Evolutionary conservation across 1,284 basidiomycete genomes (phyloP).

Genomic region (Albatrellus sp.): DNA sequence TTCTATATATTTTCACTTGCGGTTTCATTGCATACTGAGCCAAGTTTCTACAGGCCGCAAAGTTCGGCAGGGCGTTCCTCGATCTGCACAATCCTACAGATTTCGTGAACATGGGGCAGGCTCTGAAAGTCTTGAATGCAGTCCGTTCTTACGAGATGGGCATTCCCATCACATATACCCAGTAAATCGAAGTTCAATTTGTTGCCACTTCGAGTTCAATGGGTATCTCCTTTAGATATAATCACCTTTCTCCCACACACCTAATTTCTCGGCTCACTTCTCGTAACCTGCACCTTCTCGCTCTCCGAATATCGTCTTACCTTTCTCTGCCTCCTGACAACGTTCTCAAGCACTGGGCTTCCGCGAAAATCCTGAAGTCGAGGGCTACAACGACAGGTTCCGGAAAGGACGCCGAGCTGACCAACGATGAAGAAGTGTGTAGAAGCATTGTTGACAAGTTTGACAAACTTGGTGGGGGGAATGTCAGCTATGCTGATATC

Average conservation of each 20-base stretch:
- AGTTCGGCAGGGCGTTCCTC: slow-evolving; percentile 89
- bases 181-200: slow-evolving; percentile 38
- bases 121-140: slow-evolving; percentile 90
- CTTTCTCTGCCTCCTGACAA: slow-evolving; percentile 75
- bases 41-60: slow-evolving; percentile 60
- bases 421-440: slow-evolving; percentile 72
- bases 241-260: slow-evolving; percentile 62
- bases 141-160: slow-evolving; percentile 87
- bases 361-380: slow-evolving; percentile 76
- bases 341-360: slow-evolving; percentile 94
- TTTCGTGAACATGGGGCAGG: slow-evolving; percentile 86
- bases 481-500: slow-evolving; percentile 91
- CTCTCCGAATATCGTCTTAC: slow-evolving; percentile 82
- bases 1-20: slow-evolving; percentile 24
- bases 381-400: slow-evolving; percentile 39
- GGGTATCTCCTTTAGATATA: slow-evolving; percentile 40
- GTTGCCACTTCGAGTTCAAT: background rate
- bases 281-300: slow-evolving; percentile 84
- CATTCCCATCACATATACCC: slow-evolving; percentile 84
- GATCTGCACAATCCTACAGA: slow-evolving; percentile 87
- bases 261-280: slow-evolving; percentile 78
- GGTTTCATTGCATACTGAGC: slow-evolving; percentile 3
- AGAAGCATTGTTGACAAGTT: slow-evolving; percentile 83
- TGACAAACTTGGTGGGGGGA: slow-evolving; percentile 50
- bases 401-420: slow-evolving; percentile 39